Percentiles rank a stretch among this genome's conserved stretches.
phyloP scores from a whole-genome alignment of 345 rosid genomes.

The Citrus trifoliata region DNA sequence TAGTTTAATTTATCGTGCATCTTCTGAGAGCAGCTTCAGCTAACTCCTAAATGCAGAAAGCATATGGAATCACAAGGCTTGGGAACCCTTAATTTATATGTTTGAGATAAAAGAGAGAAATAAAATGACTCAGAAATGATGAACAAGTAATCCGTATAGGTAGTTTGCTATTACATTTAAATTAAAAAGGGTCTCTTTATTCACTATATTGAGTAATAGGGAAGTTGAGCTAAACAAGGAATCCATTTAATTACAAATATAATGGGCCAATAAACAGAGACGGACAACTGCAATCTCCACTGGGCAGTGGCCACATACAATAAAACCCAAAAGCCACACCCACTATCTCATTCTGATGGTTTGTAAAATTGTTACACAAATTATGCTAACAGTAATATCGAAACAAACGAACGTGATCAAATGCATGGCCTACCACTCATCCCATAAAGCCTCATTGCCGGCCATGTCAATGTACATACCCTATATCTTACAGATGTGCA shows the following conservation, averaged over 20 bases:
- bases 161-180: no score
- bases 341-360: no score
- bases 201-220: neutral
- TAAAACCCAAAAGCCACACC: neutral
- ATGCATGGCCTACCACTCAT: constrained; percentile 2
- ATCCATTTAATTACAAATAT: no score
- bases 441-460: neutral
- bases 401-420: constrained; percentile 2
- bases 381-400: neutral
- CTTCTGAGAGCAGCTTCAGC: neutral
- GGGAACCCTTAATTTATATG: no score
- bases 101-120: no score
- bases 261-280: neutral
- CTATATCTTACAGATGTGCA: neutral
- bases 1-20: neutral
- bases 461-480: neutral
- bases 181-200: neutral
- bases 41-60: no score
- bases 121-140: no score
- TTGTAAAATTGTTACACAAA: neutral
- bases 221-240: neutral
- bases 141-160: no score
- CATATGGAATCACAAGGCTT: no score
- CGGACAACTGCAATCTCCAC: neutral
- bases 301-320: neutral